A percentile compares a stretch with the other conserved stretches of the same genome.
Evolutionary conservation across 495 filamentous ascomycete species (phyloP).

Genomic region (Evernia prunastri): DNA sequence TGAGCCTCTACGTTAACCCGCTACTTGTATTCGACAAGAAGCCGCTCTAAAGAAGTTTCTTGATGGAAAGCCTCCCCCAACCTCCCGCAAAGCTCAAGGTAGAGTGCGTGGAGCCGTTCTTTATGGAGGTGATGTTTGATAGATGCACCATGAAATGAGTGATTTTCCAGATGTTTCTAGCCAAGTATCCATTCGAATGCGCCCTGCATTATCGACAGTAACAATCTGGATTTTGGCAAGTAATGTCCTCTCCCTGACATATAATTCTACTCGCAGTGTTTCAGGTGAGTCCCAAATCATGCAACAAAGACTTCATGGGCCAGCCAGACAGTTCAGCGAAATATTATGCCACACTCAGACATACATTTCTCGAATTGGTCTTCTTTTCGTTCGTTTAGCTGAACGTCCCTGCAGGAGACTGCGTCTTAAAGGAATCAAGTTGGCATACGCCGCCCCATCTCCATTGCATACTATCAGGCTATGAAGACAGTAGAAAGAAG

Average conservation of each 20-base stretch:
- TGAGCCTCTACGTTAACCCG: too few species aligned
- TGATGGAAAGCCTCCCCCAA: neutral
- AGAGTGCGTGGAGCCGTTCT: neutral
- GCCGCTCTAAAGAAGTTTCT: neutral
- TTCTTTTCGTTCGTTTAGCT: neutral
- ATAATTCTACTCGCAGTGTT: neutral
- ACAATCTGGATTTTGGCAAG: neutral
- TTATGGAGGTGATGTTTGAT: neutral
- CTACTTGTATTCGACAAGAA: neutral
- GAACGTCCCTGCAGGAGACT: neutral
- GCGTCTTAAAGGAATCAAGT: neutral
- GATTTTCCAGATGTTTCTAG: too few species aligned
- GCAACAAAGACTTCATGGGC: neutral
- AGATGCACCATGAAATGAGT: neutral
- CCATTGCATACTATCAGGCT: neutral
- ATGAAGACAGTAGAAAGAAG: neutral
- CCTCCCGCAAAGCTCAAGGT: too few species aligned
- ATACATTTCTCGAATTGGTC: neutral
- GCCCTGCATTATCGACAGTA: too few species aligned
- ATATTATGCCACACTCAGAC: neutral
- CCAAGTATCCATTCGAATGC: too few species aligned
- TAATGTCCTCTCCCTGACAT: neutral
- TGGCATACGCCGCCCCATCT: neutral
- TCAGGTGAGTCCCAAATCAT: neutral
- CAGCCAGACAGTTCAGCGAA: neutral